phyloP scores from a whole-genome alignment of 495 filamentous ascomycete species.

The Filosporella fistucella region DNA sequence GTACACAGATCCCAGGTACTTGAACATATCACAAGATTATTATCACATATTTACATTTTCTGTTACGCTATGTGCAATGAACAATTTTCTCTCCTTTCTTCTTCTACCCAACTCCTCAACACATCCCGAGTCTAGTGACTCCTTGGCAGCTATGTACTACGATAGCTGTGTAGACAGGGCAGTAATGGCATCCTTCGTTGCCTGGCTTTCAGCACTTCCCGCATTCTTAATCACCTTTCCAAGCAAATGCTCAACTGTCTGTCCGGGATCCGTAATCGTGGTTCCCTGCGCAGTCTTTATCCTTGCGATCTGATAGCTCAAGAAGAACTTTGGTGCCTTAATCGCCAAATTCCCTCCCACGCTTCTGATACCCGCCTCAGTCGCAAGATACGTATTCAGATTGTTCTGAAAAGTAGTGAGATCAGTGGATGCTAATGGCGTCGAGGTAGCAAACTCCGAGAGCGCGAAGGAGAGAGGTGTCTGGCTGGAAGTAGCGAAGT shows the following conservation, averaged over 20 bases:
- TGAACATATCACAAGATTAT: too few relatives aligned
- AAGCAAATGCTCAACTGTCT: conserved; percentile 39
- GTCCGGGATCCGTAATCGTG: conserved; percentile 33
- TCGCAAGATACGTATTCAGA: conserved; percentile 42
- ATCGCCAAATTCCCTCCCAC: conserved; percentile 38
- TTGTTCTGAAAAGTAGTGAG: conserved; percentile 35
- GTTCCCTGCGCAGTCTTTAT: conserved; percentile 46
- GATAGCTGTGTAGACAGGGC: too few relatives aligned
- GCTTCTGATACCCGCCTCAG: conserved; percentile 42
- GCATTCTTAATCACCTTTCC: conserved; percentile 46
- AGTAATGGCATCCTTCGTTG: conserved; percentile 33
- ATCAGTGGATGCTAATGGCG: conserved; percentile 32
- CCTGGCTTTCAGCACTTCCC: conserved; percentile 29
- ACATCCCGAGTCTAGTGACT: too few relatives aligned
- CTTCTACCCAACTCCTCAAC: too few relatives aligned
- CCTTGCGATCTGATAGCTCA: conserved; percentile 41
- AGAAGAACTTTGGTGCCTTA: conserved; percentile 46
- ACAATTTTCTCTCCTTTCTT: too few relatives aligned
- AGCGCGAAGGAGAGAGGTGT: conserved; percentile 39
- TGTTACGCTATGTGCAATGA: too few relatives aligned
- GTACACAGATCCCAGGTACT: too few relatives aligned
- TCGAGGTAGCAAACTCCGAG: conserved; percentile 34
- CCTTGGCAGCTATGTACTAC: too few relatives aligned
- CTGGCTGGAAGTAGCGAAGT: conserved; percentile 35
- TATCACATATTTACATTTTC: too few relatives aligned